Base-by-base conservation (phyloP, 371 early-diverging fungal species). In the Polyrhizophydium stewartii region DNA sequence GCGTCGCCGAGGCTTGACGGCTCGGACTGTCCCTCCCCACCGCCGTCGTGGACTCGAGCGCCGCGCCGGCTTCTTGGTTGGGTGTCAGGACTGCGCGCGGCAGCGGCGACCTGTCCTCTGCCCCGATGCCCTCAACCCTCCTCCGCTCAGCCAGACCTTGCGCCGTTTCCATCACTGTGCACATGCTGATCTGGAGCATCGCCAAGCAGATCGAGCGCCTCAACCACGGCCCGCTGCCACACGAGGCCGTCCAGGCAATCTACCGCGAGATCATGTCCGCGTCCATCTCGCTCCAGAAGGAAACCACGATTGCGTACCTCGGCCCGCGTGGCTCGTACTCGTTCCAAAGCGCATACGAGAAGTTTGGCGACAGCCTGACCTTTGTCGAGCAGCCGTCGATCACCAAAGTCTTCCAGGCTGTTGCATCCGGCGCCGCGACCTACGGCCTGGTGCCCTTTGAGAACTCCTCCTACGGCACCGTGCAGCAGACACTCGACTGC, bases 361-460 rank as follows among this genome's bases (percentile, higher is more conserved):
- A 88, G 40, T 91, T 96, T 64, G 94, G 92, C 10, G 91, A 90
- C 63, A 82, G 87, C 58, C 84, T 89, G 6, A 76, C 79, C 1
- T 94, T 91, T 70, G 76, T 84, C 0, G 67, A 55, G 17, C 67
- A 69, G 56, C 41, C 37, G 7, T 70, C 72, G 30, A 71, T 70
- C 24, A 40, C 17, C 65, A 92, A 87, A 58, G 90, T 96, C 0
- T 89, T 95, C 67, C 81, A 78, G 21, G 89, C 91, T 5, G 90
- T 92, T 1, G 91, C 88, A 66, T 82, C 83, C 12, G 89, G 89
- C 22, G 82, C 80, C 40, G 78, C 86, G 9, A 89, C 90, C 22
- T 94, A 93, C 66, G 96, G 94, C n/a, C 75, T 95, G 45, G 88
- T 97, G 0, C 97, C 97, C 16, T 91, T 93, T 70, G 97, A 97